Percentiles rank a stretch among this genome's conserved stretches.
Conservation (phyloP, 495 filamentous ascomycete genomes). For the Daldinia bambusicola region DNA sequence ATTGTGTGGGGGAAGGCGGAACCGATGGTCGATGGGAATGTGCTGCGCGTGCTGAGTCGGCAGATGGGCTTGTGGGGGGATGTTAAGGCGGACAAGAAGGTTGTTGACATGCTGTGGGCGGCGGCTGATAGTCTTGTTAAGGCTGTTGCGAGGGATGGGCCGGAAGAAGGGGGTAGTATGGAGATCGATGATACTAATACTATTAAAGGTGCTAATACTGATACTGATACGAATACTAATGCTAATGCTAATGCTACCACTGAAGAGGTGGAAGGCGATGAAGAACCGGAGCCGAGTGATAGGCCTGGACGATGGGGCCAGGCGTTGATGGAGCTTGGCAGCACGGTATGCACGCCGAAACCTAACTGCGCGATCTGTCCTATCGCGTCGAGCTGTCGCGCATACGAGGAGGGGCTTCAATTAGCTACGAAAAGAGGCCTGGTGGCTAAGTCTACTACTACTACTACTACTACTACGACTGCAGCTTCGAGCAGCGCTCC, state of each 20-base stretch:
- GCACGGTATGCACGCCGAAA: conserved; percentile 59
- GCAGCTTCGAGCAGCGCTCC: not conserved
- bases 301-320: conserved; percentile 59
- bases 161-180: conserved; percentile 6
- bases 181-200: too few species aligned
- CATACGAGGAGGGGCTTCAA: conserved; percentile 51
- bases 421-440: conserved; percentile 40
- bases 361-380: conserved; percentile 57
- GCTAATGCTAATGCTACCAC: not conserved
- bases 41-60: conserved; percentile 56
- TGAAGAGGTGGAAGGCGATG: not conserved
- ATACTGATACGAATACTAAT: too few species aligned
- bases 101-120: conserved; percentile 55
- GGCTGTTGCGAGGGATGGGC: conserved; percentile 48
- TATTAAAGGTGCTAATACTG: too few species aligned
- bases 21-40: conserved; percentile 62
- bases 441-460: conserved; percentile 16
- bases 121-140: conserved; percentile 54
- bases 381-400: conserved; percentile 55
- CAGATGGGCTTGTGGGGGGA: conserved; percentile 56
- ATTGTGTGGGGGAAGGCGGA: conserved; percentile 58
- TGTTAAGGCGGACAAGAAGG: conserved; percentile 52
- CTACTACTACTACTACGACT: too few species aligned
- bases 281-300: conserved; percentile 41
- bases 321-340: conserved; percentile 61